A percentile compares a stretch with the other conserved stretches of the same genome.
These are phyloP conservation scores for Phytophthora citrophthora DNA, from an alignment of 352 stramenopile genomes.

Conservation along the genomic window DNA sequence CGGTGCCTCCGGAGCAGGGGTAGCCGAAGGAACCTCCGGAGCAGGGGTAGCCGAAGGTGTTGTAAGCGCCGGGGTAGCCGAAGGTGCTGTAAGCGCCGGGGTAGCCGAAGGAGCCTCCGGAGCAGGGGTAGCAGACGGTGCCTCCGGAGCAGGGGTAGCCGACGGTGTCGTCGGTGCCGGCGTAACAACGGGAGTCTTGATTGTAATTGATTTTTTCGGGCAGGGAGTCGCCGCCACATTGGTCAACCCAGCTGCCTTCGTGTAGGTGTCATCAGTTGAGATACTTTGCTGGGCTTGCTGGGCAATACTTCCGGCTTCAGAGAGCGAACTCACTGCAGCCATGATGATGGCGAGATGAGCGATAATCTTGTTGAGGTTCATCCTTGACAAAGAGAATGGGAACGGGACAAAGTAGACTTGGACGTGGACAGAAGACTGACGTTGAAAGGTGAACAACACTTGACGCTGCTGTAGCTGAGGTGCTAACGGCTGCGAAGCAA, in stretches of 20 bases:
- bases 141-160: neutral
- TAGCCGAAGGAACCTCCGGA: too few species aligned
- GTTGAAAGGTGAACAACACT: slow-evolving; percentile 20
- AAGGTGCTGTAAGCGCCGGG: too few species aligned
- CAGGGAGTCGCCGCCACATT: neutral
- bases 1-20: too few species aligned
- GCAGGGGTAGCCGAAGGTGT: too few species aligned
- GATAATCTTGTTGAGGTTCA: slow-evolving; percentile 44
- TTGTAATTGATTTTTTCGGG: neutral
- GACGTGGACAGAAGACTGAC: slow-evolving; percentile 19
- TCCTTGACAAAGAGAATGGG: slow-evolving; percentile 26
- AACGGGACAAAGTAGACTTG: slow-evolving; percentile 10
- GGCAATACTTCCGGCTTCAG: slow-evolving; percentile 18
- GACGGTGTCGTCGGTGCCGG: neutral
- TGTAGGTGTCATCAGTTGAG: neutral
- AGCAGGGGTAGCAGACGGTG: too few species aligned
- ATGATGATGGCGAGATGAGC: slow-evolving; percentile 33
- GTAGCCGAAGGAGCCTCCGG: too few species aligned
- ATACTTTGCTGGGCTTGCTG: slow-evolving; percentile 14
- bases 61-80: too few species aligned
- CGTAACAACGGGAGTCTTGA: neutral
- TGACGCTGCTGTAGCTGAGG: slow-evolving; percentile 5
- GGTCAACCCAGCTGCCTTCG: neutral
- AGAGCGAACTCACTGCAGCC: slow-evolving; percentile 24
- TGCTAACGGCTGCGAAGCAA: slow-evolving; percentile 10